These are phyloP conservation scores for Nelumbo lutea DNA, from an alignment of 164 flowering plant species.

Conservation along the genomic window DNA sequence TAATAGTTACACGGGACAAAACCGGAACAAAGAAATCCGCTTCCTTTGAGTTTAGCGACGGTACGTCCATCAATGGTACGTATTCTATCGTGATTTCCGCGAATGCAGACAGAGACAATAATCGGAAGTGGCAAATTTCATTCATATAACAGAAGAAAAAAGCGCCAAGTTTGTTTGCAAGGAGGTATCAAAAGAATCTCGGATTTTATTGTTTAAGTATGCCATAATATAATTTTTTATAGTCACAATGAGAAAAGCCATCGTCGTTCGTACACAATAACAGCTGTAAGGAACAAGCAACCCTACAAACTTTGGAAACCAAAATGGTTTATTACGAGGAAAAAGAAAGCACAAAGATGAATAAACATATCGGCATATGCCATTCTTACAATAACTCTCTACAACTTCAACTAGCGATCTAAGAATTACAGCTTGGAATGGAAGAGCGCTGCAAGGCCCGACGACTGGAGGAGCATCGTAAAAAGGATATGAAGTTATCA, in stretches of 20 bases:
- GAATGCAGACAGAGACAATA: too few species aligned
- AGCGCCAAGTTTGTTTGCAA: too few species aligned
- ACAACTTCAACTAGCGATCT: slow-evolving; percentile 2
- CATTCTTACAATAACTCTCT: background rate
- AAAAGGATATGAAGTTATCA: too few species aligned
- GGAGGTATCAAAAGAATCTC: slow-evolving; percentile 1
- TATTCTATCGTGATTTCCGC: too few species aligned
- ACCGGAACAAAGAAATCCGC: too few species aligned
- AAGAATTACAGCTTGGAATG: background rate
- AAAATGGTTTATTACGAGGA: background rate
- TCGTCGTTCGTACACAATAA: slow-evolving; percentile 2
- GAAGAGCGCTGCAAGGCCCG: background rate
- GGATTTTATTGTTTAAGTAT: slow-evolving; percentile 12
- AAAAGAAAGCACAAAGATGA: slow-evolving; percentile 5
- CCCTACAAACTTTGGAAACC: background rate
- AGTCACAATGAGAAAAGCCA: background rate
- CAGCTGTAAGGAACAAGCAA: slow-evolving; percentile 15
- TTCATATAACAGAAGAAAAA: too few species aligned
- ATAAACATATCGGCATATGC: slow-evolving; percentile 3
- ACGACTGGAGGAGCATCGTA: background rate
- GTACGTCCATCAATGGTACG: too few species aligned
- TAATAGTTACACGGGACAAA: too few species aligned
- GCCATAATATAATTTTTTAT: slow-evolving; percentile 1
- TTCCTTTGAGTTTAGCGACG: too few species aligned
- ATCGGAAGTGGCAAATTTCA: too few species aligned